Conservation (phyloP, 441 rosid genomes). For the Corymbia calophylla region DNA sequence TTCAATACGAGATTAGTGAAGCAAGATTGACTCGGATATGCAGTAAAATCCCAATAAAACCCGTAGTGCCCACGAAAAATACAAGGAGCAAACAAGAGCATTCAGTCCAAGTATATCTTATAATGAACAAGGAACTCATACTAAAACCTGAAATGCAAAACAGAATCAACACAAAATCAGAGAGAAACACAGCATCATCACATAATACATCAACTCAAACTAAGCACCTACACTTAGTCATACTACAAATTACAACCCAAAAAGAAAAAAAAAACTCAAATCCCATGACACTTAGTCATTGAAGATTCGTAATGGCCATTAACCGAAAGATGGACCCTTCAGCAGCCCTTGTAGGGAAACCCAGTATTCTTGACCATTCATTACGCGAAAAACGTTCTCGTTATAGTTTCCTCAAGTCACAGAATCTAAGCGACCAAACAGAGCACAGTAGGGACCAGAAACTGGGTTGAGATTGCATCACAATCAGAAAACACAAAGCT, state of each 20-base stretch:
- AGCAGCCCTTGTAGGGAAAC: accelerated
- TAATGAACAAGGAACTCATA: neutral
- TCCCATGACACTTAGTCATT: neutral
- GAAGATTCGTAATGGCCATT: neutral
- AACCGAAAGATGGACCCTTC: neutral
- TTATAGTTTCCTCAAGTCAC: neutral
- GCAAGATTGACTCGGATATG: accelerated
- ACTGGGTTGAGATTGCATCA: neutral
- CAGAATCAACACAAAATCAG: neutral
- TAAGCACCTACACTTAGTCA: neutral
- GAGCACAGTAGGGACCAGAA: neutral
- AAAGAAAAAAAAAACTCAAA: neutral
- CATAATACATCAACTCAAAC: neutral
- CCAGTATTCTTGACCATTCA: neutral
- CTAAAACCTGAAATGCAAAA: neutral
- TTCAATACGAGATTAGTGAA: accelerated
- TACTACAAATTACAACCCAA: neutral
- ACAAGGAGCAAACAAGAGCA: neutral
- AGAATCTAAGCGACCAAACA: neutral
- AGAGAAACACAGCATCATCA: neutral
- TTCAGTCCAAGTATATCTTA: neutral
- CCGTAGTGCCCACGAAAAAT: accelerated
- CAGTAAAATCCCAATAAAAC: neutral
- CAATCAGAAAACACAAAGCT: neutral
- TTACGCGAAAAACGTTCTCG: neutral